Evolutionary conservation across 2,329 filamentous ascomycete genomes (phyloP), one percentile per base, ranked within the genome.

Genomic region (Hypoxylon sp.): DNA sequence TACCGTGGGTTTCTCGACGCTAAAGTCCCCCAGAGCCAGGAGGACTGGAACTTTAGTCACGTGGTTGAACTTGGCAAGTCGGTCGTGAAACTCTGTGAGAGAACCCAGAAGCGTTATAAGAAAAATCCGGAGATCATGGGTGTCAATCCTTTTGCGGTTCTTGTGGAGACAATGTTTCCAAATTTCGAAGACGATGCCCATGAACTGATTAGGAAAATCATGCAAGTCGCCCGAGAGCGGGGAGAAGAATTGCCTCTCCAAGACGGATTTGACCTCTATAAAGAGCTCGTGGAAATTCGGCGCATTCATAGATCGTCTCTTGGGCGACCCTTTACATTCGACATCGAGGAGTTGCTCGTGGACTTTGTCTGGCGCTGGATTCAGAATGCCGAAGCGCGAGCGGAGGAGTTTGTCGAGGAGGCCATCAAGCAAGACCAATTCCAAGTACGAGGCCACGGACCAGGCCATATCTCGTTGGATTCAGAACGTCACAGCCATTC

Each of bases 341-440:
- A 94, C 72, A 88, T 99, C 48, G 96, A 99, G 80, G 89, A 90
- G 46, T 83, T 97, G 14, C 85, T 99, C 17, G 92, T 95, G 69
- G 91, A 93, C 37, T 99, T 98, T 79, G 96, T 98, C 5, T 98
- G 95, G 95, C 90, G 94, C 65, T 99, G 95, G 95, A 93, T 99
- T 70, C 86, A 88, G 60, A 88, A 90, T 70, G 94, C 94, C 6
- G 94, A 98, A 75, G 84, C 84, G 35, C 94, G 91, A 76, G 90
- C 98, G 76, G 85, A 92, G 68, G 90, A 90, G 25, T 96, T 96
- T 84, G 92, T 98, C 42, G 94, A 97, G 51, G 89, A 95, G 75
- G 95, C 96, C 7, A 91, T 98, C 80, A 95, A 94, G 78, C 93
- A 97, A 74, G 96, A 99, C 78, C 83, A 89, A 64, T 99, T 98